Base-by-base conservation (phyloP, 2,329 filamentous ascomycete genomes). In the Trichocomaceae sp. region DNA sequence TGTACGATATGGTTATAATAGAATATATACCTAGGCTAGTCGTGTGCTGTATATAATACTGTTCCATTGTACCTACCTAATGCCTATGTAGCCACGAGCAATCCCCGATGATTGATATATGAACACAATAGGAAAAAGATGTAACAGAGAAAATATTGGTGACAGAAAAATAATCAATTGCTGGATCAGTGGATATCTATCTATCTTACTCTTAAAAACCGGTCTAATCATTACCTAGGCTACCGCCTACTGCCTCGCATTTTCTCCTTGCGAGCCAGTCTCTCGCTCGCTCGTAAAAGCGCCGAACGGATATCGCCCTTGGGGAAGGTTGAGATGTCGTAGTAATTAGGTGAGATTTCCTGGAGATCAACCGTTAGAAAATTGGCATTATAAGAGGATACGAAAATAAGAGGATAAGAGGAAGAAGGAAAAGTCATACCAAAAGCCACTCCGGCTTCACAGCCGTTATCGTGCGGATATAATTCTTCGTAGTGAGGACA, bases 401-500 rank as follows among this genome's bases (percentile, higher is more conserved):
- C n/a, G n/a, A n/a, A n/a, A n/a, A n/a, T n/a, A n/a, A n/a, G n/a
- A n/a, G n/a, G n/a, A n/a, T n/a, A n/a, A 13, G 19, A n/a, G 39
- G 4, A 3, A 2, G n/a, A 42, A n/a, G 53, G 7, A 8, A 29
- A 8, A 9, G 26, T 2, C 86, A 74, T 79, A 91, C 88, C 72
- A 97, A 69, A 58, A 99, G 77, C 93, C 93, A 99, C 72, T 99
- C 93, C 0, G 92, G 88, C 69, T 88, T 87, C 54, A 99, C 86
- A 29, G 88, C 85, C 12, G 91, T 97, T 47, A 96, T 90, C 0
- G 90, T 96, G 55, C 95, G 83, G 64, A 99, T 92, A 71, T 96
- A 99, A 75, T 97, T 95, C 81, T 99, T 96, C 52, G 88, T 93
- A 0, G 93, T 99, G 54, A 99, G 82, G 12, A 99, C 93, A 67